Evolutionary conservation across 139 green algal genomes (phyloP), one percentile per base, ranked within the genome.

Genomic region (Chlorella sp.): DNA sequence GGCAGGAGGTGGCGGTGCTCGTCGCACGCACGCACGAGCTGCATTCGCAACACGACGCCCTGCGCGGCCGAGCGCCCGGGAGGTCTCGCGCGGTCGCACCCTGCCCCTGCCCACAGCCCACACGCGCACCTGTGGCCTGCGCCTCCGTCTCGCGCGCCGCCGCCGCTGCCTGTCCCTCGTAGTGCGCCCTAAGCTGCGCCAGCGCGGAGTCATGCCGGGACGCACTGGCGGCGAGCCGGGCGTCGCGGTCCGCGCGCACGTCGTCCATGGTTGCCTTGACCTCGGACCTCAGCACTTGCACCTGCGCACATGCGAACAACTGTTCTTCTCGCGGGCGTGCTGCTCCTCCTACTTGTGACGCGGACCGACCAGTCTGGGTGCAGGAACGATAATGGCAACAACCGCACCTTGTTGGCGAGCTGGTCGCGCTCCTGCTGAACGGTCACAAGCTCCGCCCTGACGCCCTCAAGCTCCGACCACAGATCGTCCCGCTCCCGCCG

Each of bases 401-500:
- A n/a, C n/a, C 32, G 22, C 35, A 71, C 66, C 66, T 61, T 61
- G 36, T 23, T 35, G 5, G 66, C 66, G 26, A 62, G 35, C 66
- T 60, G 27, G 35, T 61, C 36, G 26, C 66, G 26, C n/a, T 61
- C 66, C 24, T 29, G 2, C 20, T 31, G 26, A 2, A 51, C 20
- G 64, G 34, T 26, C 26, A 26, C 2, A 26, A 75, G 55, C 59
- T 80, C 69, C 0, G 60, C 62, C 30, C 36, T 42, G 5, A 80
- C 36, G 49, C 61, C 49, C 51, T 84, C 69, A 27, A 51, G 6
- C 60, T 84, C 70, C 0, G 60, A 60, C 70, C 65, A 77, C 70
- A 84, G 74, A 59, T 67, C 66, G 31, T 84, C 78, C 1, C 78
- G 70, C 70, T 84, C 78, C 23, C 74, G 73, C 32, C 78, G 78